Percentiles rank a stretch among this genome's conserved stretches.
These are phyloP conservation scores for Vaccinium darrowii DNA, from an alignment of 148 eudicot genomes.

Conservation along the genomic window DNA sequence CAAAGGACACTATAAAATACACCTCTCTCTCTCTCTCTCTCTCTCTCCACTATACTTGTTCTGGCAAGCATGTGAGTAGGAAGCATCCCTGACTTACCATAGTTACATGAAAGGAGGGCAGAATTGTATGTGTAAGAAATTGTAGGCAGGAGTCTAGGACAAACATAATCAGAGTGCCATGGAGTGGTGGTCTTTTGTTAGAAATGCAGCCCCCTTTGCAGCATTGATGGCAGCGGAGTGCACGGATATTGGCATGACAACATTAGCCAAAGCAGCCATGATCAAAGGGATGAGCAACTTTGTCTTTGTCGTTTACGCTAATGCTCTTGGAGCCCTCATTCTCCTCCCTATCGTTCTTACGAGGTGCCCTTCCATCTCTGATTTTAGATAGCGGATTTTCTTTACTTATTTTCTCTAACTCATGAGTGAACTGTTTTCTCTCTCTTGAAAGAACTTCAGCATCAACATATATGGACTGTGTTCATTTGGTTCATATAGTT, in stretches of 20 bases:
- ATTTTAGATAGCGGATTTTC: neutral
- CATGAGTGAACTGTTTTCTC: neutral
- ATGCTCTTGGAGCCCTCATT: constrained; percentile 31
- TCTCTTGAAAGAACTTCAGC: neutral
- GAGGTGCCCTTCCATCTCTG: neutral
- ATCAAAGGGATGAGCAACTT: constrained; percentile 42
- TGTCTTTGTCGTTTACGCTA: constrained; percentile 46
- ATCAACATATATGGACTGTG: neutral
- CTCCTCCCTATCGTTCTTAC: constrained; percentile 33
- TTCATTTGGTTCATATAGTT: neutral
- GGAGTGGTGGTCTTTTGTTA: constrained; percentile 15
- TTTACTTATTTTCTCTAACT: neutral
- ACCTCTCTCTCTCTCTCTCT: too few relatives aligned
- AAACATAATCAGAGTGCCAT: neutral
- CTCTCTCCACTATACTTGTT: too few relatives aligned
- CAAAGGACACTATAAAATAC: too few relatives aligned
- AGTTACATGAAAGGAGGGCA: too few relatives aligned
- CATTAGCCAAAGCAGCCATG: constrained; percentile 46
- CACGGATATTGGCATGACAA: constrained; percentile 33
- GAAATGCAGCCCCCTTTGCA: constrained; percentile 36
- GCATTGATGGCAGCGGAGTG: constrained; percentile 40
- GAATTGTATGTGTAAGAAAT: neutral
- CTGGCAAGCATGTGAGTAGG: too few relatives aligned
- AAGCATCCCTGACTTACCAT: too few relatives aligned
- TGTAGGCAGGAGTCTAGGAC: neutral